phyloP scores from a whole-genome alignment of 495 filamentous ascomycete genomes.

The Oleoguttula mirabilis region DNA sequence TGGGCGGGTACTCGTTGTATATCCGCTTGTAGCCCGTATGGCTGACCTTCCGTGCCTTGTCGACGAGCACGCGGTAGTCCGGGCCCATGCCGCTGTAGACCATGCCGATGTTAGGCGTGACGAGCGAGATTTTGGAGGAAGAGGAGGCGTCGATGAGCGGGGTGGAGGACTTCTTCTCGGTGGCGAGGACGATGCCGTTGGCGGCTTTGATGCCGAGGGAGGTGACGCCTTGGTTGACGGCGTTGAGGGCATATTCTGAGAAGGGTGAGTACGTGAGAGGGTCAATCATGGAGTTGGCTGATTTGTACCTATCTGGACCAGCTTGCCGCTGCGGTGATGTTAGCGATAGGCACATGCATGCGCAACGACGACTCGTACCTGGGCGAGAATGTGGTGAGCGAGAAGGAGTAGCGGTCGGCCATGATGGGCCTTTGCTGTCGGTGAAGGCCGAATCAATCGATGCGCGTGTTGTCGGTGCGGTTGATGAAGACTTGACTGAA shows the following conservation, averaged over 20 bases:
- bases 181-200: slow-evolving; percentile 97
- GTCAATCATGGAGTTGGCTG: neutral
- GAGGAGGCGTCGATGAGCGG: slow-evolving; percentile 88
- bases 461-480: no score
- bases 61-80: slow-evolving; percentile 93
- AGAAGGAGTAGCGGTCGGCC: slow-evolving; percentile 99
- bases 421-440: slow-evolving; percentile 44
- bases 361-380: slow-evolving; percentile 49
- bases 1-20: slow-evolving; percentile 99
- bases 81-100: slow-evolving; percentile 99
- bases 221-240: slow-evolving; percentile 97
- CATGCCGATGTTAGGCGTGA: slow-evolving; percentile 99
- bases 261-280: neutral
- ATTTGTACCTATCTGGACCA: slow-evolving; percentile 62
- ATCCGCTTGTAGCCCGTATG: slow-evolving; percentile 99
- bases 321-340: slow-evolving; percentile 65
- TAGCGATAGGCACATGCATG: slow-evolving; percentile 25
- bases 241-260: slow-evolving; percentile 95
- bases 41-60: slow-evolving; percentile 96
- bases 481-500: no score
- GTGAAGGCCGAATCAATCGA: no score
- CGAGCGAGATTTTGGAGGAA: slow-evolving; percentile 90
- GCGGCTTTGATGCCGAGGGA: slow-evolving; percentile 98
- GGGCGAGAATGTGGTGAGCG: slow-evolving; percentile 96
- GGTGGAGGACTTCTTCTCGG: slow-evolving; percentile 97